Evolutionary conservation across 768 basidiomycete genomes (phyloP).

Genomic region (Naganishia randhawae): DNA sequence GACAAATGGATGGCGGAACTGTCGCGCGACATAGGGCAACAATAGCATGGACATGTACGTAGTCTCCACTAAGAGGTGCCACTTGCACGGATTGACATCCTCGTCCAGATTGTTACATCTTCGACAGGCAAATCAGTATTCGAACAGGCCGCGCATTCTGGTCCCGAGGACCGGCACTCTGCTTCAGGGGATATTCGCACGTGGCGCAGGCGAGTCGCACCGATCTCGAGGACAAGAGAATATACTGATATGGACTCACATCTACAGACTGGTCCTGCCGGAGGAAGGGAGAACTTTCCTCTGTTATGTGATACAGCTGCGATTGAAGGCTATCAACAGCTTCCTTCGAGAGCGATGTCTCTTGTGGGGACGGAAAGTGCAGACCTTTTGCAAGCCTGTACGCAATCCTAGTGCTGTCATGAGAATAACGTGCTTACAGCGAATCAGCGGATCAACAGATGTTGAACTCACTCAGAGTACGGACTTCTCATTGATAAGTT

Average conservation of each 20-base stretch:
- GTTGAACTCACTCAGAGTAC: constrained; percentile 43
- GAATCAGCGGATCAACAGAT: constrained; percentile 17
- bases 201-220: constrained; percentile 4
- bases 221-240: background rate
- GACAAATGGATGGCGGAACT: constrained; percentile 29
- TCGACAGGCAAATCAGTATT: constrained; percentile 45
- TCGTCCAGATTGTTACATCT: constrained; percentile 46
- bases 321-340: background rate
- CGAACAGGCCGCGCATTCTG: constrained; percentile 48
- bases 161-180: constrained; percentile 44
- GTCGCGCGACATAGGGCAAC: constrained; percentile 29
- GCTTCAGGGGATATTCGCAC: constrained; percentile 45
- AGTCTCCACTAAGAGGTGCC: constrained; percentile 9
- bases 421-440: background rate
- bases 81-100: background rate
- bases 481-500: background rate
- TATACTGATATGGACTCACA: background rate
- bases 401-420: background rate
- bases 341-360: background rate
- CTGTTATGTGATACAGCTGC: constrained; percentile 31
- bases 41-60: constrained; percentile 46
- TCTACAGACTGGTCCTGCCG: constrained; percentile 43
- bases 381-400: constrained; percentile 26
- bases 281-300: constrained; percentile 43
- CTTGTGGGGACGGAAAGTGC: constrained; percentile 34